Evolutionary conservation across 768 basidiomycete genomes (phyloP).

Genomic region (Glaciozyma martinii): DNA sequence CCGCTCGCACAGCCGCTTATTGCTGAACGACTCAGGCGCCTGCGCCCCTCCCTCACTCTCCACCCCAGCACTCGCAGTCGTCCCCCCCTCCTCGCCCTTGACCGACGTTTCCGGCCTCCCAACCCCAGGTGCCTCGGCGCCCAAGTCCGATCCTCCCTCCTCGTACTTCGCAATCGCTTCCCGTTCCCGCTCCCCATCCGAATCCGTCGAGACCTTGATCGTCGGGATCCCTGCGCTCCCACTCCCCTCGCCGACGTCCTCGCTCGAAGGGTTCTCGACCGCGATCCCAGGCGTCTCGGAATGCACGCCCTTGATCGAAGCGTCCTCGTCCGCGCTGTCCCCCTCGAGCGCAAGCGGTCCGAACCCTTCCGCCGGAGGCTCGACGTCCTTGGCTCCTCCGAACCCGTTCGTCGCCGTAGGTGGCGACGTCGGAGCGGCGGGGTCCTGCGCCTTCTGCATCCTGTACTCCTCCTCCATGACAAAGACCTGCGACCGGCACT

Average conservation of each 20-base stretch:
- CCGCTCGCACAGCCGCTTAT: slow-evolving; percentile 90
- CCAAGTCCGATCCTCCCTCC: slow-evolving; percentile 23
- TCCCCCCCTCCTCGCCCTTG: slow-evolving; percentile 6
- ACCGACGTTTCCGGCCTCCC: slow-evolving; percentile 23
- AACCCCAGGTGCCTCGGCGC: slow-evolving; percentile 8
- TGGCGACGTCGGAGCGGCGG: not conserved
- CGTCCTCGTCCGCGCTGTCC: slow-evolving; percentile 55
- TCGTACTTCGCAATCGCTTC: slow-evolving; percentile 41
- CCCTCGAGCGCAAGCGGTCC: slow-evolving; percentile 55
- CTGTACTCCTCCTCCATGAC: slow-evolving; percentile 99
- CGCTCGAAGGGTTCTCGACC: slow-evolving; percentile 21
- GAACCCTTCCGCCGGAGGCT: slow-evolving; percentile 36
- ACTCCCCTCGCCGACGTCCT: slow-evolving; percentile 16
- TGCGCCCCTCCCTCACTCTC: slow-evolving; percentile 31
- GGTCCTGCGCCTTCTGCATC: slow-evolving; percentile 75
- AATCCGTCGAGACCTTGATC: slow-evolving; percentile 70
- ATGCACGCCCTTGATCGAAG: slow-evolving; percentile 56
- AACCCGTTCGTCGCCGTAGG: slow-evolving; percentile 4
- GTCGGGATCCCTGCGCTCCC: slow-evolving; percentile 46
- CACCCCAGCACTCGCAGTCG: slow-evolving; percentile 1
- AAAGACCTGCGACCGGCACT: slow-evolving; percentile 86
- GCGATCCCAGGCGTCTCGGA: slow-evolving; percentile 41
- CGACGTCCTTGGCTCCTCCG: slow-evolving; percentile 30
- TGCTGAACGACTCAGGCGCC: slow-evolving; percentile 54
- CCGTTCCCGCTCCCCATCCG: slow-evolving; percentile 51